Evolutionary conservation across 192 early-diverging fungal species (phyloP), one percentile per base, ranked within the genome.

Genomic region (Coemansia guatemalensis): DNA sequence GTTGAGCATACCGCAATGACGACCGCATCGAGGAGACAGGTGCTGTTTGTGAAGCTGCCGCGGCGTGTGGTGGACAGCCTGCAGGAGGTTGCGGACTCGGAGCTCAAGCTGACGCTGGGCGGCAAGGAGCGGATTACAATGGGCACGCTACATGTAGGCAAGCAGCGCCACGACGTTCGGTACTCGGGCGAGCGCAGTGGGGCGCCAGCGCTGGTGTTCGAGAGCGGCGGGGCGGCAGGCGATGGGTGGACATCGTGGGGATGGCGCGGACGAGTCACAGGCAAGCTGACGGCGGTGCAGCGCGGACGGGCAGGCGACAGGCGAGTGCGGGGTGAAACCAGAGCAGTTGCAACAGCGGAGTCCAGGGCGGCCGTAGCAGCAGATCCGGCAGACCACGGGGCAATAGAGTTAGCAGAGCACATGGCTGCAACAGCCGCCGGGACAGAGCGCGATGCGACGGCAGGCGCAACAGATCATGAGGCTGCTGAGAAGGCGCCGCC

Each of bases 121-220:
- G 78, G 78, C 25, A 74, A 74, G 47, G 78, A 80, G 58, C 50
- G 71, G 25, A 68, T 68, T 22, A 68, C 68, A 32, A 68, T 61
- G 8, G 78, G 78, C 7, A 57, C 59, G 0, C 48, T 80, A 11
- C 39, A 22, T 22, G 53, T 74, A 7, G 78, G 72, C 20, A 25
- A 22, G 14, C 32, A 44, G n/a, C 61, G 58, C 5, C 61, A 71
- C 56, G 78, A 74, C 51, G 72, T 80, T 23, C 78, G 78, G 35
- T 80, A 65, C 51, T 65, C 71, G 12, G 41, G 57, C 11, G 78
- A 80, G 24, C 64, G 78, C 44, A 64, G 65, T 51, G 56, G 65
- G 22, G 64, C 68, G 18, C 68, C 72, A 22, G 65, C 68, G 8
- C 52, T 80, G 48, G 30, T 80, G 20, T 74, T 74, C 41, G 72